Evolutionary conservation across 129 eudicot genomes (phyloP), one percentile per base, ranked within the genome.

Genomic region (Tanacetum coccineum): DNA sequence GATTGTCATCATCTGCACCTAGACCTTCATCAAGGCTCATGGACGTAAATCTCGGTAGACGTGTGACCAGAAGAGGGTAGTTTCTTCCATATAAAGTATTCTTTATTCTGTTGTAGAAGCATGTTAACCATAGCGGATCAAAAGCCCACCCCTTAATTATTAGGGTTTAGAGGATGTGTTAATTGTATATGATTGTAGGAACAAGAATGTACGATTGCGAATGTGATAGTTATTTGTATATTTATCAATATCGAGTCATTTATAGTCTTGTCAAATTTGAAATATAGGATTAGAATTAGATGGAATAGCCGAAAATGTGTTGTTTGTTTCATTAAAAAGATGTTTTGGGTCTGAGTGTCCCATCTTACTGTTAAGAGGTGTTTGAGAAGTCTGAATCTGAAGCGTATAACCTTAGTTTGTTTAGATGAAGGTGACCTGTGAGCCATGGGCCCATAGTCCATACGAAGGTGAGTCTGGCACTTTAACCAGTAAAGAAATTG

Each of bases 41-140:
- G 83, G 92, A 93, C 67, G 39, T 79, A 59, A 87, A 88, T 74
- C 62, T 85, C 46, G 74, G 89, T 56, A 81, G 83, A 70, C 89
- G 89, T 44, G 84, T 84, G 52, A 88, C 81, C 78, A 65, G 90
- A 57, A 83, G 62, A 70, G 36, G 77, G 44, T 87, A 86, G 73
- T 48, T 64, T 40, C 46, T 3, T 56, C 18, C 22, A 13, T 13
- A 13, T 49, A 8, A 18, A 52, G 46, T 49, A 22, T 51, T 50
- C 2, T 68, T 25, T 11, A 19, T 49, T 68, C 10, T 75, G 74
- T 75, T 75, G 75, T 75, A 75, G 44, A 61, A 60, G 47, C 55
- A 32, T 74, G 48, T 10, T 59, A 57, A 30, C 28, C 52, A 13
- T 53, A 40, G 52, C 44, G 6, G 54, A 51, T 51, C 2, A 2